Conservation (phyloP, 2,329 filamentous ascomycete species). For the Colletotrichum sp. region DNA sequence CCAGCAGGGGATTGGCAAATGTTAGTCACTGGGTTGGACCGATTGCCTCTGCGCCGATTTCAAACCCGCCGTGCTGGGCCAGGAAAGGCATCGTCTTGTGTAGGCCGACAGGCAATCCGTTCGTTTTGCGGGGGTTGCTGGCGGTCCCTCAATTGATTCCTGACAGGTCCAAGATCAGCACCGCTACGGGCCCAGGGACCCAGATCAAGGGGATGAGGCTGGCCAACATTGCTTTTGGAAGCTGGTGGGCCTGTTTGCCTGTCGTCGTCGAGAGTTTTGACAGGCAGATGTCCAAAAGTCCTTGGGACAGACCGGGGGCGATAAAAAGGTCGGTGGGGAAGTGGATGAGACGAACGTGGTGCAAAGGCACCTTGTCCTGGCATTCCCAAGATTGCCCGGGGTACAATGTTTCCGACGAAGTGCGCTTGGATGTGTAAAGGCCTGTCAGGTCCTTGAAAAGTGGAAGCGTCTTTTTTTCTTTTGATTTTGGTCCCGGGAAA, state of each 20-base stretch:
- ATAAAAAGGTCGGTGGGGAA: not conserved
- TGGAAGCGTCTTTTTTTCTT: not conserved
- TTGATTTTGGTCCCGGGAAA: not conserved
- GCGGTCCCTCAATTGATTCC: not conserved
- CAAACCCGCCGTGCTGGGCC: not conserved
- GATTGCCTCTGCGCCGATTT: not conserved
- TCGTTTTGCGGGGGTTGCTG: not conserved
- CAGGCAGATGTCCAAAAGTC: not conserved
- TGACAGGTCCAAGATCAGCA: not conserved
- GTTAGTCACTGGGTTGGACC: not conserved
- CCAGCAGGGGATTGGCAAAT: not conserved
- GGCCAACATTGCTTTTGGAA: conserved; percentile 5
- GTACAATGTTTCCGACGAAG: not conserved
- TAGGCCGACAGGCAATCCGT: not conserved
- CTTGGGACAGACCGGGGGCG: not conserved
- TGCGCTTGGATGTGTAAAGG: not conserved
- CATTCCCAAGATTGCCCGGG: not conserved
- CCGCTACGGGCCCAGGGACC: not conserved
- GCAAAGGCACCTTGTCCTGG: not conserved
- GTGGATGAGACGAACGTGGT: conserved; percentile 8
- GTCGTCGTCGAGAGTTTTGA: not conserved
- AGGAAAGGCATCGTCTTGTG: not conserved
- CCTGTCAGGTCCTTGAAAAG: not conserved
- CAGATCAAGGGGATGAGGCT: not conserved
- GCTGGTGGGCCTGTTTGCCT: not conserved